Percentiles rank a stretch among this genome's conserved stretches.
Evolutionary conservation across 345 rosid genomes (phyloP).

Genomic region (Isatis tinctoria): DNA sequence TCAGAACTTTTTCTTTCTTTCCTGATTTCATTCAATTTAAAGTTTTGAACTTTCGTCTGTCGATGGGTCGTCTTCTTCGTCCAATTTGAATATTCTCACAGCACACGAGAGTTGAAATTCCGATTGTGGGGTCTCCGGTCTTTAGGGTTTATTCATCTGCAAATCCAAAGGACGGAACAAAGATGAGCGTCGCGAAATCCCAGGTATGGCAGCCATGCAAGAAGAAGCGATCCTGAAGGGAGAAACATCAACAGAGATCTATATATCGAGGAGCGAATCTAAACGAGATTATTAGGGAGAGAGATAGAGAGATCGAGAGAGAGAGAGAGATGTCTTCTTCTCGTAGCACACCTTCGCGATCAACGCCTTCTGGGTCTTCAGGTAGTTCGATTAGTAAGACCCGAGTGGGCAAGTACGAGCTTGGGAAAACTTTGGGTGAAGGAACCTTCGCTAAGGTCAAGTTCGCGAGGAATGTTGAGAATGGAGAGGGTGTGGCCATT

Average conservation of each 20-base stretch:
- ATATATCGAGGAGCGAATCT: background rate
- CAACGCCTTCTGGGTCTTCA: constrained; percentile 16
- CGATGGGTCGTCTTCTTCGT: constrained; percentile 27
- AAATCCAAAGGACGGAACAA: constrained; percentile 4
- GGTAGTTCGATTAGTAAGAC: constrained; percentile 48
- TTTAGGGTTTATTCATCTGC: constrained; percentile 9
- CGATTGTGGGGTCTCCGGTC: background rate
- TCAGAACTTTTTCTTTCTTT: background rate
- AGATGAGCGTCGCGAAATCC: constrained; percentile 81
- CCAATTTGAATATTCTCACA: constrained; percentile 21
- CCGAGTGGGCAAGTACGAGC: constrained; percentile 96
- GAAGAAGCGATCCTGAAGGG: constrained; percentile 76
- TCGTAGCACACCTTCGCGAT: constrained; percentile 15
- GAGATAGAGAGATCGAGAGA: background rate
- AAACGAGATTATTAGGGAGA: background rate
- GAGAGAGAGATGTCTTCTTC: constrained; percentile 49
- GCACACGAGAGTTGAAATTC: constrained; percentile 19
- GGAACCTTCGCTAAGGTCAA: constrained; percentile 98
- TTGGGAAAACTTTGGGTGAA: constrained; percentile 90
- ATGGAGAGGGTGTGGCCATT: constrained; percentile 77
- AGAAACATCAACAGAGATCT: background rate
- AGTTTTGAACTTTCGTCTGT: background rate
- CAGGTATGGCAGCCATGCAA: constrained; percentile 99
- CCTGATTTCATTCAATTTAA: background rate
- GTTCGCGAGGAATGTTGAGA: constrained; percentile 73